Percentiles rank a stretch among this genome's conserved stretches.
These are phyloP conservation scores for Gentiana macrophylla DNA, from an alignment of 257 asterid species.

Conservation along the genomic window DNA sequence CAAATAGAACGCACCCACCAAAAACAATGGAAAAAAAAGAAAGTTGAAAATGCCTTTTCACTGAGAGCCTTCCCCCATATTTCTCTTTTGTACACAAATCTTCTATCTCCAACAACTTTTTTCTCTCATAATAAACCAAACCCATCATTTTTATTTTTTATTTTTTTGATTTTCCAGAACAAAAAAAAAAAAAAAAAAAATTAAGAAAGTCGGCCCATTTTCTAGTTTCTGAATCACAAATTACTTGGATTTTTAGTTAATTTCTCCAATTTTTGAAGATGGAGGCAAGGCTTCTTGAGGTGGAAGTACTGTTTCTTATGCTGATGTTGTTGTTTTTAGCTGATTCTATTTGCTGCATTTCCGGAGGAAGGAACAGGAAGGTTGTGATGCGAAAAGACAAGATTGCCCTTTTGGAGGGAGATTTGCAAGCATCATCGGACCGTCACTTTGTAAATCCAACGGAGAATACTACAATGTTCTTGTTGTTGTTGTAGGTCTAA, in stretches of 20 bases:
- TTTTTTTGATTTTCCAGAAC: not conserved
- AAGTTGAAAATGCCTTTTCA: conserved; percentile 62
- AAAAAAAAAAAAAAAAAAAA: not conserved
- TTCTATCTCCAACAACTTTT: conserved; percentile 12
- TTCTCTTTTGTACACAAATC: conserved; percentile 15
- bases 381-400: conserved; percentile 25
- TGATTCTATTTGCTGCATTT: conserved; percentile 3
- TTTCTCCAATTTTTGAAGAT: not conserved
- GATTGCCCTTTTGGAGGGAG: conserved; percentile 31
- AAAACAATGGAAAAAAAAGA: conserved; percentile 34
- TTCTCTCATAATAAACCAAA: not conserved
- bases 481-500: conserved; percentile 10
- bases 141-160: no score
- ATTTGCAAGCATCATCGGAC: conserved; percentile 24
- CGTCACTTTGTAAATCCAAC: conserved; percentile 28
- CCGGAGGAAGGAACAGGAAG: conserved; percentile 5
- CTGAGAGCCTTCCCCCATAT: conserved; percentile 46
- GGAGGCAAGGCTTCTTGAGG: conserved; percentile 9
- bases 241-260: not conserved
- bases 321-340: conserved; percentile 5
- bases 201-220: not conserved
- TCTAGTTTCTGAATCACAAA: not conserved
- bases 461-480: conserved; percentile 37
- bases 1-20: conserved; percentile 12
- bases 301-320: conserved; percentile 1